Percentiles rank a stretch among this genome's conserved stretches.
Evolutionary conservation across 2,329 filamentous ascomycete genomes (phyloP).

Genomic region (Chrysoporthe cubensis): DNA sequence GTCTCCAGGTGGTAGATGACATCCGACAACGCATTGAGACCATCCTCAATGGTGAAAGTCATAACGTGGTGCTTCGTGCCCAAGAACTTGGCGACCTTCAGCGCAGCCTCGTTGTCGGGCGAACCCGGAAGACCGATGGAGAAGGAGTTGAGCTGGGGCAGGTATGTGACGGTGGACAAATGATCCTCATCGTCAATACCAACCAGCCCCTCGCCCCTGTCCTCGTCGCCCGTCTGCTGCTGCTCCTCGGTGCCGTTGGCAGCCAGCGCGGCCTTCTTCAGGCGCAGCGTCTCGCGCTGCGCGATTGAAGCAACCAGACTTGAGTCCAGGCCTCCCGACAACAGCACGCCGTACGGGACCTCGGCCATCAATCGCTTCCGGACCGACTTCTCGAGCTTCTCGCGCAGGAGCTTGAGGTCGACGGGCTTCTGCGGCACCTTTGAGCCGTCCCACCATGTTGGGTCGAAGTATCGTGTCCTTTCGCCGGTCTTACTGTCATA

Average conservation of each 20-base stretch:
- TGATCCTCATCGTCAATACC: conserved; percentile 94
- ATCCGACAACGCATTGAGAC: conserved; percentile 93
- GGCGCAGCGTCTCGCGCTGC: conserved; percentile 83
- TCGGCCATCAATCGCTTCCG: conserved; percentile 98
- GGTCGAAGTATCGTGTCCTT: conserved; percentile 87
- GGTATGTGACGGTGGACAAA: conserved; percentile 84
- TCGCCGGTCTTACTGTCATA: conserved; percentile 92
- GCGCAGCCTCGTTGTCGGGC: conserved; percentile 87
- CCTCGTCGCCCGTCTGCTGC: conserved; percentile 51
- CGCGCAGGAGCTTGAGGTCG: conserved; percentile 80
- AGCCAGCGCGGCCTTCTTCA: conserved; percentile 67
- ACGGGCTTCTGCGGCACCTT: conserved; percentile 79
- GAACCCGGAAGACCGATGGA: conserved; percentile 94
- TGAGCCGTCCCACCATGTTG: conserved; percentile 85
- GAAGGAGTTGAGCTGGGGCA: conserved; percentile 97
- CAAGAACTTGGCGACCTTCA: conserved; percentile 93
- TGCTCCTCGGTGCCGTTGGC: conserved; percentile 48
- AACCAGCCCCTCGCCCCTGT: conserved; percentile 74
- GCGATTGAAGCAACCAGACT: conserved; percentile 94
- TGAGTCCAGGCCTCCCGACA: conserved; percentile 95
- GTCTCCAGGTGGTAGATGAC: conserved; percentile 98
- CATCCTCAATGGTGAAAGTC: conserved; percentile 97
- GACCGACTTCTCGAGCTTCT: conserved; percentile 85
- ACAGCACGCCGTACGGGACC: conserved; percentile 93
- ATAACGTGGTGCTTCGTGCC: conserved; percentile 98